Percentiles rank a stretch among this genome's conserved stretches.
Evolutionary conservation across 768 basidiomycete genomes (phyloP).

Genomic region (Lentinula detonsa): DNA sequence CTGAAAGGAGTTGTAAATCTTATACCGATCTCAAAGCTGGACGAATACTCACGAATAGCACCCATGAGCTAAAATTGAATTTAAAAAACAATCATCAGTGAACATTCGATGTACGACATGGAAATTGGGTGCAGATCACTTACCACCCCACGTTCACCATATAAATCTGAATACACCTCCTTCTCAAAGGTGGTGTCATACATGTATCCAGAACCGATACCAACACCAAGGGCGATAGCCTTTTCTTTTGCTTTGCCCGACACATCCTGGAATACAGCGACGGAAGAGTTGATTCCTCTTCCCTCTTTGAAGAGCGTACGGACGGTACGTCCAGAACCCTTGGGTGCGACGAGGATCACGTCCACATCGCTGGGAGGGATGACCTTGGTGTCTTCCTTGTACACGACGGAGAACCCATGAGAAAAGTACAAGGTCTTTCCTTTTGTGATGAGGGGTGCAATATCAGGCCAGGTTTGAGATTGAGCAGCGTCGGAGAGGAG

Average conservation of each 20-base stretch:
- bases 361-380: constrained; percentile 90
- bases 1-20: constrained; percentile 25
- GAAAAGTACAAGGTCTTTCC: constrained; percentile 99
- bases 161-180: constrained; percentile 99
- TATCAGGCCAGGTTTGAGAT: constrained; percentile 85
- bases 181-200: constrained; percentile 99
- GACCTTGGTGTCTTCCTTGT: constrained; percentile 95
- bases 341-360: constrained; percentile 98
- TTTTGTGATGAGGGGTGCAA: constrained; percentile 96
- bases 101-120: neutral
- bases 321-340: constrained; percentile 98
- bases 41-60: constrained; percentile 68
- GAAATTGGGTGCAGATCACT: constrained; percentile 25
- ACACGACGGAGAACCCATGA: constrained; percentile 98
- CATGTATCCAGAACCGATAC: constrained; percentile 92
- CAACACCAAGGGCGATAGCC: constrained; percentile 92
- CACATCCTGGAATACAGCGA: constrained; percentile 97
- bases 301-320: constrained; percentile 99
- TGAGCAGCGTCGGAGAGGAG: constrained; percentile 99
- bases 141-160: constrained; percentile 99
- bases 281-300: constrained; percentile 92
- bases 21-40: neutral
- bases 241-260: constrained; percentile 98
- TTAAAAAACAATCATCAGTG: neutral
- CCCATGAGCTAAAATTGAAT: neutral